Conservation (phyloP, 768 basidiomycete genomes). For the Roridomyces roridus region DNA sequence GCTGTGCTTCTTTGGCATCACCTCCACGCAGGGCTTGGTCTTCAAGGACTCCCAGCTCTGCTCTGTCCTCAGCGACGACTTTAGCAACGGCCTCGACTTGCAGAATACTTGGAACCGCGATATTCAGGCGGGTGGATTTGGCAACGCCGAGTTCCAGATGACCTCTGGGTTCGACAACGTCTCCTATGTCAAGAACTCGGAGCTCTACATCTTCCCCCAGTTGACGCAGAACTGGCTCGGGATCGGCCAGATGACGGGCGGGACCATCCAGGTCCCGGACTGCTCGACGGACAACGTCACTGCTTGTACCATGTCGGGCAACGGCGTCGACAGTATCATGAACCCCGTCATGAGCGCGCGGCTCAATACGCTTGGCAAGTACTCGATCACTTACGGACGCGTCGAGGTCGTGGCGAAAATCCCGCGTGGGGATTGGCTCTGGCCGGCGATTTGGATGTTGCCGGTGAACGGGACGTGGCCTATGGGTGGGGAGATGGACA, state of each 20-base stretch:
- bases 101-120: constrained; percentile 68
- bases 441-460: constrained; percentile 80
- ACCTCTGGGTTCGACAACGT: constrained; percentile 66
- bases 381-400: constrained; percentile 62
- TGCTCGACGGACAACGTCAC: constrained; percentile 48
- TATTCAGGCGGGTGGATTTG: constrained; percentile 78
- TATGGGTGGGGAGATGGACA: constrained; percentile 49
- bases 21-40: constrained; percentile 42
- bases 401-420: constrained; percentile 69
- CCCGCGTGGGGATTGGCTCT: constrained; percentile 73
- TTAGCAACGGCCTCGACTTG: constrained; percentile 47
- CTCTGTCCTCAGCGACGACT: constrained; percentile 76
- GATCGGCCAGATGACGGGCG: constrained; percentile 54
- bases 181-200: constrained; percentile 52
- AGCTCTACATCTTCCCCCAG: constrained; percentile 84
- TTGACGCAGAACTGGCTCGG: constrained; percentile 61
- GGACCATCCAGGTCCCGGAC: constrained; percentile 11
- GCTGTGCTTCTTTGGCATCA: constrained; percentile 61
- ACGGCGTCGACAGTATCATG: constrained; percentile 56
- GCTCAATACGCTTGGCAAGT: constrained; percentile 69
- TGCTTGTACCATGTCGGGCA: constrained; percentile 49
- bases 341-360: constrained; percentile 82
- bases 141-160: constrained; percentile 84
- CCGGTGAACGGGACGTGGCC: constrained; percentile 70
- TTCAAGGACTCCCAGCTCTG: constrained; percentile 55